Evolutionary conservation across 2,329 filamentous ascomycete genomes (phyloP).

Genomic region (Amauroascus niger): DNA sequence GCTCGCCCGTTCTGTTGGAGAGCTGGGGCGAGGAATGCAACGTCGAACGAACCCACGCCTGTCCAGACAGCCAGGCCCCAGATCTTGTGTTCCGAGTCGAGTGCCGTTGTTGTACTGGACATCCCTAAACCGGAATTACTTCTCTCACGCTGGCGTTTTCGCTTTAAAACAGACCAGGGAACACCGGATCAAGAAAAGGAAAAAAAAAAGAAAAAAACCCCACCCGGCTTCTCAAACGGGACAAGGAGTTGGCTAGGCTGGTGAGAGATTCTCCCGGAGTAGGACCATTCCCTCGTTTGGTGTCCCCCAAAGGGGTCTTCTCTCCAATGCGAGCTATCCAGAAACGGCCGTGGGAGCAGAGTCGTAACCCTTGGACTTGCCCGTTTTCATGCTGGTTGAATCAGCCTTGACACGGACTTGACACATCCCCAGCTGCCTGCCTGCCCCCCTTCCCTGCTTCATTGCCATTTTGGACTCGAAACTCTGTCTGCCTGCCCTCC

Average conservation of each 20-base stretch:
- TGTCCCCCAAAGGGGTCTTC: not conserved
- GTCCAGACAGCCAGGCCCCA: not conserved
- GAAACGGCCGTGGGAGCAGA: not conserved
- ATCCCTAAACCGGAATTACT: not conserved
- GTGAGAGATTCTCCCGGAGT: not conserved
- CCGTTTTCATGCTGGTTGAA: constrained; percentile 12
- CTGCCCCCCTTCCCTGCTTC: not conserved
- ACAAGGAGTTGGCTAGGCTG: not conserved
- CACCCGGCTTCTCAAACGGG: too few species aligned
- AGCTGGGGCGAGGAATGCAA: too few species aligned
- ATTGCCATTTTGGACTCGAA: not conserved
- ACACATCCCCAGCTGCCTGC: not conserved
- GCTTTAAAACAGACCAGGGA: not conserved
- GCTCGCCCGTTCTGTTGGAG: too few species aligned
- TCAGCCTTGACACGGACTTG: constrained; percentile 9
- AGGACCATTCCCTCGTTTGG: not conserved
- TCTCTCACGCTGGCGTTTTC: not conserved
- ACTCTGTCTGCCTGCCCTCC: not conserved
- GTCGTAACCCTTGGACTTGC: not conserved
- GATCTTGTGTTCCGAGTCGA: not conserved
- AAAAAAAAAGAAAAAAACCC: too few species aligned
- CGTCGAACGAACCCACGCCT: not conserved
- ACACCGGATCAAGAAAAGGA: too few species aligned
- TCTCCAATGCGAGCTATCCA: not conserved
- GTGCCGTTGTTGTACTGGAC: not conserved